Base-by-base conservation (phyloP, 2,329 filamentous ascomycete genomes). In the Aspergillus sp. region DNA sequence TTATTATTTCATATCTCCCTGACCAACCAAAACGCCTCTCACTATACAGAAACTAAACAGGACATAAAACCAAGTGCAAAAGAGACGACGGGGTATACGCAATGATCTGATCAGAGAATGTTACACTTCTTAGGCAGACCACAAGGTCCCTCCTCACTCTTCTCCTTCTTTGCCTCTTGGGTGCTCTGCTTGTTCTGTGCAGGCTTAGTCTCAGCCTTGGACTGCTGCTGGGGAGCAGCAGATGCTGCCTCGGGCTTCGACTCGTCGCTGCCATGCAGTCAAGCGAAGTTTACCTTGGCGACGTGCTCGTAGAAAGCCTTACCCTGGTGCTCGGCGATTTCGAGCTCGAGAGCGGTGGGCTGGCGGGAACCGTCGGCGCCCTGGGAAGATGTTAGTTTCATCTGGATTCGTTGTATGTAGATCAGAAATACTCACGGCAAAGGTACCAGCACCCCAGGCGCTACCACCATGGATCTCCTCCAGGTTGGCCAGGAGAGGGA, bases 391-490 rank as follows among this genome's bases (percentile, higher is more conserved):
- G 37, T 54, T 27, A 55, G 50, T 19, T 40, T 46, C 43, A 44
- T 40, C 13, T 42, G 32, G 19, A 44, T 31, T 30, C 9, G 10
- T 31, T 10, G 31, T 29, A 31, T 11, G 9, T 4, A 9, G 19
- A 33, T 10, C 34, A 12, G 12, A 9, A 29, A 31, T 45, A 63
- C 75, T 65, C 72, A 77, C 82, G 50, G 90, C 77, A 59, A 95
- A 94, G 53, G 91, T 95, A 64, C 93, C 93, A 30, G 91, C 90
- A 60, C 91, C 93, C 93, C 93, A 98, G 33, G 93, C 78, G 48
- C 79, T 82, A 49, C 93, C 93, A 61, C 93, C 93, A 66, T 87
- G 88, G 51, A 93, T 77, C 76, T 96, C 90, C 28, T 64, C 64
- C 31, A 95, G 68, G 71, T 90, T 84, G 53, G 83, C 65, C 53